Base-by-base conservation (phyloP, 1,284 basidiomycete genomes). In the Ustilago shanxiensis region DNA sequence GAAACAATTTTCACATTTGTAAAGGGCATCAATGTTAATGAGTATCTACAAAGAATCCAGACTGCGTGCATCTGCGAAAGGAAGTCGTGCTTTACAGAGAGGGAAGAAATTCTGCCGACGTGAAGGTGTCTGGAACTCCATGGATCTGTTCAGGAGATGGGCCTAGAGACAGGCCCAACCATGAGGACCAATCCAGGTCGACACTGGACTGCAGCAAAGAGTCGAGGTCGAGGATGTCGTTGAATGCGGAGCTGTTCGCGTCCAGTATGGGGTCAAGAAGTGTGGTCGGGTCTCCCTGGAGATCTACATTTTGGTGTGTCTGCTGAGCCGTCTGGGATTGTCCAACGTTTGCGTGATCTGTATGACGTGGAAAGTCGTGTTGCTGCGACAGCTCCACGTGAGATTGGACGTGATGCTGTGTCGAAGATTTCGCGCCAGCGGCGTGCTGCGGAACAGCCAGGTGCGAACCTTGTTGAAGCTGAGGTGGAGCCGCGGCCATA, bases 151-250 rank as follows among this genome's bases (percentile, higher is more conserved):
- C 50, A 4, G 56, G 39, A 2, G 57, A 45, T 24, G 57, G 24
- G 0, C 37, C 65, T 59, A 56, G 60, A 10, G 9, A 54, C 14
- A 49, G 45, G 35, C 58, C 28, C 33, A 64, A 24, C 61, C 67
- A 64, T 24, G 45, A 18, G 26, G 39, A 54, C 57, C 61, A 70
- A 52, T 70, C 67, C 22, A 70, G 45, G n/a, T 64, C 67, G 28
- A 70, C 52, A 37, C 56, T 70, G 28, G 61, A 64, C 49, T 63
- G 61, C 39, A 70, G 20, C 28, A 64, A 57, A 18, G 61, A 45
- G 39, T 70, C 54, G 52, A 64, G 52, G 31, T 60, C 49, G 4
- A 50, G 44, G 50, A 64, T 55, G 44, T 70, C 56, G 39, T 60
- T 52, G 11, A 50, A 14, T 16, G 50, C 41, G 20, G 60, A 54